phyloP scores from a whole-genome alignment of 768 basidiomycete genomes.

The Tylopilus balloui region DNA sequence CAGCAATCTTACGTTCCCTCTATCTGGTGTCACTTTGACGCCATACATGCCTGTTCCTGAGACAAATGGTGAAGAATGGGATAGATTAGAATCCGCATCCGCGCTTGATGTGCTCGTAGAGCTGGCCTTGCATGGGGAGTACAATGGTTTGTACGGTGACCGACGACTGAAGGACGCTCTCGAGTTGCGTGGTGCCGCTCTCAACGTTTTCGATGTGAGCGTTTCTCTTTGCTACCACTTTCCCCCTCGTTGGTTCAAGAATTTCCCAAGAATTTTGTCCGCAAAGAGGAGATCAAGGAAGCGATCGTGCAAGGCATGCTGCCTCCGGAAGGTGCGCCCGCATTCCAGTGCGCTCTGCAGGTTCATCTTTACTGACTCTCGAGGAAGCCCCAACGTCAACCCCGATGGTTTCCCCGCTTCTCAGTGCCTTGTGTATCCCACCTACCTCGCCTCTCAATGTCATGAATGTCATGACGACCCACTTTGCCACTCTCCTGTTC shows the following conservation, averaged over 20 bases:
- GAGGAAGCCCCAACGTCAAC: conserved; percentile 29
- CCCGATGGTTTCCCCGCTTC: conserved; percentile 58
- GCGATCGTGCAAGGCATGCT: conserved; percentile 73
- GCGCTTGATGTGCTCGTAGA: conserved; percentile 82
- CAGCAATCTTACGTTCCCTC: conserved; percentile 48
- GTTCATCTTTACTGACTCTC: neutral
- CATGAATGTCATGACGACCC: conserved; percentile 56
- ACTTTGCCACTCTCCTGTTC: conserved; percentile 75
- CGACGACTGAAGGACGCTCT: conserved; percentile 62
- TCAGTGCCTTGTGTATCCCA: conserved; percentile 61
- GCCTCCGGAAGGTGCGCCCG: conserved; percentile 45
- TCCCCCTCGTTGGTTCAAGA: neutral
- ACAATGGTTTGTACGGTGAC: conserved; percentile 59
- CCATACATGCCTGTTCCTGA: conserved; percentile 76
- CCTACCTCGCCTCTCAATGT: conserved; percentile 59
- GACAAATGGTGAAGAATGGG: conserved; percentile 90
- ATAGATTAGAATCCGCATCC: conserved; percentile 74
- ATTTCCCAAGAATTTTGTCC: conserved; percentile 60
- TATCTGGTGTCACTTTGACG: conserved; percentile 64
- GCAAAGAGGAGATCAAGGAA: conserved; percentile 64
- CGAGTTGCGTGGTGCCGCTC: conserved; percentile 72
- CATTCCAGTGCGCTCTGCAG: neutral
- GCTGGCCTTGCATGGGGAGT: conserved; percentile 83
- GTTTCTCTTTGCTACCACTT: neutral
- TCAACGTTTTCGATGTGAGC: conserved; percentile 77